phyloP scores from a whole-genome alignment of 768 basidiomycete genomes.

The Amylocystis lapponica region DNA sequence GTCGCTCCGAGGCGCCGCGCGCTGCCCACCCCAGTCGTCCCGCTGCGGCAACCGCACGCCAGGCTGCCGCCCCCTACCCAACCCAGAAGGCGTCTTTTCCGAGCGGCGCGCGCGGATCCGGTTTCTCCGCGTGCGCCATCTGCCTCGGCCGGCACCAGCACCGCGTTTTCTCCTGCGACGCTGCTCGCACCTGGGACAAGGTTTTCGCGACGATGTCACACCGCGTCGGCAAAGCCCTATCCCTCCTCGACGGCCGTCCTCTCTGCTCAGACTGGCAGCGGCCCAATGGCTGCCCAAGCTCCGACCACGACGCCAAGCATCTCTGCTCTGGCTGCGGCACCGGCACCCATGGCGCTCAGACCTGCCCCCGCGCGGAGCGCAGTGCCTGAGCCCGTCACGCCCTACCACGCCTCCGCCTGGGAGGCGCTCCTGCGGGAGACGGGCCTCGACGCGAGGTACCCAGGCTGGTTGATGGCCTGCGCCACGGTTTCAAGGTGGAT shows the following conservation, averaged over 20 bases:
- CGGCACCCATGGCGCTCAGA: background rate
- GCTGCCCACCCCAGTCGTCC: too few species aligned
- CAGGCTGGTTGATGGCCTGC: background rate
- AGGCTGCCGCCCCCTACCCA: background rate
- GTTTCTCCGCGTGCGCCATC: background rate
- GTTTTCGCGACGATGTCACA: background rate
- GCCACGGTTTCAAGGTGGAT: background rate
- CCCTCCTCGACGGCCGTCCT: background rate
- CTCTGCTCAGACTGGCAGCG: background rate
- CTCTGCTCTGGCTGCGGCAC: conserved; percentile 1
- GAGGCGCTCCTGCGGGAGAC: background rate
- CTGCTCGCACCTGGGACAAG: background rate
- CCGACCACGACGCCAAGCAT: background rate
- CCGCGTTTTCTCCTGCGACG: background rate
- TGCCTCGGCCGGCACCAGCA: conserved; percentile 2
- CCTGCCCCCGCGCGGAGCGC: conserved; percentile 1
- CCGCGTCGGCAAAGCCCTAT: background rate
- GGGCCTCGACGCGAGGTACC: background rate
- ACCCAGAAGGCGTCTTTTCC: background rate
- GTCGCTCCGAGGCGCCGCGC: too few species aligned
- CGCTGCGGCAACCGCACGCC: background rate
- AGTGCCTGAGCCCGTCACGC: background rate
- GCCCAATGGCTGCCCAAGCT: background rate
- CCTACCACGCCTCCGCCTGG: background rate
- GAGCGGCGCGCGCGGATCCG: background rate